These are phyloP conservation scores for Atalantia buxifolia DNA, from an alignment of 345 rosid species.

Conservation along the genomic window DNA sequence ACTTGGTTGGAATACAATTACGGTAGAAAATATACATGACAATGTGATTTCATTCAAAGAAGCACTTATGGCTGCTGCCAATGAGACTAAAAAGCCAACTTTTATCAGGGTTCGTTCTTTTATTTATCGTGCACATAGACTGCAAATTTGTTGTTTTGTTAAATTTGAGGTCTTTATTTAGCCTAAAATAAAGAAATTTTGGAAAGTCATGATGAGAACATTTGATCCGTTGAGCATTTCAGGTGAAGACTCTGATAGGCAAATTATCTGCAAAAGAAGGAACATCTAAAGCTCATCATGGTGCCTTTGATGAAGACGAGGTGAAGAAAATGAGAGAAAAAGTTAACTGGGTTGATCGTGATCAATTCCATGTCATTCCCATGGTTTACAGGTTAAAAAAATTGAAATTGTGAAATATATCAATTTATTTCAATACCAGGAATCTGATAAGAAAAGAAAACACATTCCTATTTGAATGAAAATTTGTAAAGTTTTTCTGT, in stretches of 20 bases:
- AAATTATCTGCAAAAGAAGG: conserved; percentile 33
- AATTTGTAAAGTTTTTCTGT: background rate
- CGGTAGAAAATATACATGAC: conserved; percentile 17
- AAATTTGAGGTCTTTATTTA: too few species aligned
- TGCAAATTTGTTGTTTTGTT: background rate
- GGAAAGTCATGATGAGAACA: background rate
- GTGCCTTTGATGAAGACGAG: conserved; percentile 28
- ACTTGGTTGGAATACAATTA: conserved; percentile 36
- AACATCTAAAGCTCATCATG: conserved; percentile 37
- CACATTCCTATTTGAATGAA: background rate
- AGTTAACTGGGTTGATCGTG: conserved; percentile 21
- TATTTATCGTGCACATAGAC: background rate
- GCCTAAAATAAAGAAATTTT: background rate
- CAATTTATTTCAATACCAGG: background rate
- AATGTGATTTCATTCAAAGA: conserved; percentile 18
- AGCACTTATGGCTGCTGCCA: conserved; percentile 16
- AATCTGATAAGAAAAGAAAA: background rate
- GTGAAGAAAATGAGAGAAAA: conserved; percentile 24
- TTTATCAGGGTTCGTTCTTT: conserved; percentile 26
- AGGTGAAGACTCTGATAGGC: conserved; percentile 31
- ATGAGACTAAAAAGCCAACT: conserved; percentile 29
- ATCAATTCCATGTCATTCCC: conserved; percentile 29
- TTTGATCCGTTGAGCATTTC: background rate
- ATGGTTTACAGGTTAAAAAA: conserved; percentile 19
- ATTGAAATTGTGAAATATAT: background rate